Conservation (phyloP, 345 rosid species). For the Eucalyptus pauciflora region DNA sequence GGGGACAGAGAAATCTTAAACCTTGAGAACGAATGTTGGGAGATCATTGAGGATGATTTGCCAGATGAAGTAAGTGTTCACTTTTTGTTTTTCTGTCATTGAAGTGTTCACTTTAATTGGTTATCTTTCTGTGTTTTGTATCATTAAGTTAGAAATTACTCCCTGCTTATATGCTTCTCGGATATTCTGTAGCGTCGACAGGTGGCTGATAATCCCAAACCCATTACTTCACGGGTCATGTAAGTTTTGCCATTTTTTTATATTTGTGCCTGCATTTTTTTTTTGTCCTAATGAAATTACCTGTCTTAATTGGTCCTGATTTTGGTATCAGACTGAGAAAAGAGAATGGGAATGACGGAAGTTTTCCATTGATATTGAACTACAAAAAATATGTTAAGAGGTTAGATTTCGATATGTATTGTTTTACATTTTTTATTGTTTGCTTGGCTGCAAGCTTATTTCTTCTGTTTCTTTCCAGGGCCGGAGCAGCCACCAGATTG, state of each 20-base stretch:
- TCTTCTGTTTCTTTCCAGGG: neutral
- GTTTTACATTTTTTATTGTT: neutral
- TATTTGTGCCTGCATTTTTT: neutral
- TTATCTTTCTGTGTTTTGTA: neutral
- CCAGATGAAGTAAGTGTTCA: neutral
- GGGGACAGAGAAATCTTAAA: neutral
- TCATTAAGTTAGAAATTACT: neutral
- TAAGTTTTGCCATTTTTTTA: neutral
- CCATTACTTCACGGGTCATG: fast-evolving
- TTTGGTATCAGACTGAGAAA: neutral
- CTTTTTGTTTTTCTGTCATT: no score
- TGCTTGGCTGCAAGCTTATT: neutral
- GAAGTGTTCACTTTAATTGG: neutral
- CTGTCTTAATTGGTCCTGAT: neutral
- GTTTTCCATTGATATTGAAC: neutral
- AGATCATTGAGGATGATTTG: neutral
- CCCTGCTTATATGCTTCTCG: fast-evolving
- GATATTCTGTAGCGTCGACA: neutral
- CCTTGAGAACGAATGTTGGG: neutral
- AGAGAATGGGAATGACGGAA: neutral
- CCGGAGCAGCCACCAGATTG: neutral
- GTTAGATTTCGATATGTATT: neutral
- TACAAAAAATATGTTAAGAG: neutral
- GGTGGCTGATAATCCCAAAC: neutral
- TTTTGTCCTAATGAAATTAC: fast-evolving